These are phyloP conservation scores for Hibiscus tridactylites DNA, from an alignment of 345 rosid genomes.

Conservation along the genomic window DNA sequence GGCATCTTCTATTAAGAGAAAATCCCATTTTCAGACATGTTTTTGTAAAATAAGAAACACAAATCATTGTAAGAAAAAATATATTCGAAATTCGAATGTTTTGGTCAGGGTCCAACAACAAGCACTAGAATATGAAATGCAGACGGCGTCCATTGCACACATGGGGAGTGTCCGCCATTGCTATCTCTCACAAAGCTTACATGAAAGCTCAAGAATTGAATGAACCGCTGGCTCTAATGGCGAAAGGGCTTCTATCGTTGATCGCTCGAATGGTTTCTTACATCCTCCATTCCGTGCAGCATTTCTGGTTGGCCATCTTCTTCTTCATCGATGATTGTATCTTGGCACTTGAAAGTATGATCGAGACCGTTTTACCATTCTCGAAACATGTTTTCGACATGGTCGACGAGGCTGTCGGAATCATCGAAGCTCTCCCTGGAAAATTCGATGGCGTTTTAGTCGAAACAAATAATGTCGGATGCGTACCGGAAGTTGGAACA, in stretches of 20 bases:
- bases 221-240: slow-evolving; percentile 24
- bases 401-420: slow-evolving; percentile 26
- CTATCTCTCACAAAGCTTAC: slow-evolving; percentile 29
- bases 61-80: too few relatives aligned
- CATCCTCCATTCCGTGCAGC: slow-evolving; percentile 18
- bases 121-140: slow-evolving; percentile 18
- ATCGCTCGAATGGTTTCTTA: slow-evolving; percentile 17
- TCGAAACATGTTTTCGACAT: slow-evolving; percentile 33
- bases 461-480: not conserved
- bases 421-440: slow-evolving; percentile 41
- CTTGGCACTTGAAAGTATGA: slow-evolving; percentile 28
- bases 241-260: slow-evolving; percentile 18
- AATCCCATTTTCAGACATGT: too few relatives aligned
- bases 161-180: slow-evolving; percentile 29
- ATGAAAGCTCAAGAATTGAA: slow-evolving; percentile 23
- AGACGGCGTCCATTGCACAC: slow-evolving; percentile 58
- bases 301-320: slow-evolving; percentile 29
- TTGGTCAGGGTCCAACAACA: slow-evolving; percentile 1
- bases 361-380: slow-evolving; percentile 47
- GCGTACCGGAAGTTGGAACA: too few relatives aligned
- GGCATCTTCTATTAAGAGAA: too few relatives aligned
- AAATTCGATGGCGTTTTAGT: slow-evolving; percentile 30
- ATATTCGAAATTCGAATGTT: too few relatives aligned
- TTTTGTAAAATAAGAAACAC: too few relatives aligned
- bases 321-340: slow-evolving; percentile 37